Percentiles rank a stretch among this genome's conserved stretches.
Conservation (phyloP, 306 rosid species). For the Phaseolus lunatus region DNA sequence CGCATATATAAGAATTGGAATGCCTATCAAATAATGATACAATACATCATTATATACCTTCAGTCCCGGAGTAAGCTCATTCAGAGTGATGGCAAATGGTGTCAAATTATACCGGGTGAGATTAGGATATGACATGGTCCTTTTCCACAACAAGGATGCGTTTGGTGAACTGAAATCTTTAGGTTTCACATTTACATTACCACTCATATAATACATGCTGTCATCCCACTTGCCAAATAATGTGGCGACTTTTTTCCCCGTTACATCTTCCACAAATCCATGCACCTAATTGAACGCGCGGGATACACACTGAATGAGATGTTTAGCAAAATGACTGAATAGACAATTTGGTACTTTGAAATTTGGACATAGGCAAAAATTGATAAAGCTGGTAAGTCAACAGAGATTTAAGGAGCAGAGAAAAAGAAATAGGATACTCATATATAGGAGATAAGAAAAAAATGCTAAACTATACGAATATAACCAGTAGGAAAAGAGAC, state of each 20-base stretch:
- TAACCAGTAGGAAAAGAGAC: too few species aligned
- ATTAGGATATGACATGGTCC: conserved; percentile 64
- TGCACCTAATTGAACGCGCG: conserved; percentile 57
- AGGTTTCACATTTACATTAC: conserved; percentile 63
- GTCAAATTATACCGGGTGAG: conserved; percentile 93
- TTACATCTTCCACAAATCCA: conserved; percentile 81
- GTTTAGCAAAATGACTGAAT: background rate
- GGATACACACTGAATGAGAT: background rate
- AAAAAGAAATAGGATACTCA: conserved; percentile 15
- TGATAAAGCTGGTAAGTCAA: background rate
- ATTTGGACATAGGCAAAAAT: background rate
- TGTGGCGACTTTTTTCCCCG: conserved; percentile 71
- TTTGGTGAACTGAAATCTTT: conserved; percentile 61
- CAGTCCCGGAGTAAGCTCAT: conserved; percentile 82
- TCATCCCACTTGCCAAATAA: conserved; percentile 97
- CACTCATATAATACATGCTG: conserved; percentile 67
- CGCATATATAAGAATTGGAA: conserved; percentile 53
- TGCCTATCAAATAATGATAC: conserved; percentile 49
- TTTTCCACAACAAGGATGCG: conserved; percentile 79
- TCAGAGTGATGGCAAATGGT: conserved; percentile 86
- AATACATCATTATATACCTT: conserved; percentile 71
- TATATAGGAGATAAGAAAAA: too few species aligned
- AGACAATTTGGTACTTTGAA: background rate
- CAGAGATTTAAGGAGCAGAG: background rate
- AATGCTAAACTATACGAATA: too few species aligned